These are phyloP conservation scores for Echinosophora koreensis DNA, from an alignment of 306 rosid genomes.

Conservation along the genomic window DNA sequence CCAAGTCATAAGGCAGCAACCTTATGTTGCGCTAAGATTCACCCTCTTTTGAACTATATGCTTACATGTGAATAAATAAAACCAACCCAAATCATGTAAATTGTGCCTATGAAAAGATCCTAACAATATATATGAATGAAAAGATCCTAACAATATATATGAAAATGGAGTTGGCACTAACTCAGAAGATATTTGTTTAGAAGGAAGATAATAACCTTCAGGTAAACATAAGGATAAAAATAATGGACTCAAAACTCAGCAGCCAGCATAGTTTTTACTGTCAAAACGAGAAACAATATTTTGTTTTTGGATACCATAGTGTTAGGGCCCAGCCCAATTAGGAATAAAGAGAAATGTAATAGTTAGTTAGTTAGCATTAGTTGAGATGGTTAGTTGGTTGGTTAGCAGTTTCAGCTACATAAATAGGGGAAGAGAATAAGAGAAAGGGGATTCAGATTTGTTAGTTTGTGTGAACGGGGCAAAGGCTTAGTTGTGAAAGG, in stretches of 20 bases:
- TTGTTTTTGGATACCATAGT: slow-evolving; percentile 27
- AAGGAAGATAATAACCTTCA: slow-evolving; percentile 5
- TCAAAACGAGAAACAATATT: slow-evolving; percentile 36
- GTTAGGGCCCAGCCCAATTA: no score
- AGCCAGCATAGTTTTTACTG: slow-evolving; percentile 31
- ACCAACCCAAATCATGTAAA: slow-evolving; percentile 23
- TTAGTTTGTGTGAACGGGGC: no score
- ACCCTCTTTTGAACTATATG: slow-evolving; percentile 3
- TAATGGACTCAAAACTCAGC: slow-evolving; percentile 20
- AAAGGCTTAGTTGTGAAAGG: no score
- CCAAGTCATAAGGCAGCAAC: no score
- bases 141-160: slow-evolving; percentile 18
- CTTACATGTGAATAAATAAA: slow-evolving; percentile 9
- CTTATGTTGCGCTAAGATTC: no score
- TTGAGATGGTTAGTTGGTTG: no score
- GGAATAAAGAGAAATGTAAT: no score
- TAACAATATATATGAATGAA: slow-evolving; percentile 10
- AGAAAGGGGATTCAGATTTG: no score
- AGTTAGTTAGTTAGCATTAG: no score
- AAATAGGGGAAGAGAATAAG: no score
- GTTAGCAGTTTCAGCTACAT: no score
- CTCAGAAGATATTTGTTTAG: neutral
- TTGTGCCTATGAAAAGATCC: slow-evolving; percentile 1
- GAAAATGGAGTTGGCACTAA: neutral
- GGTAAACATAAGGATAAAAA: slow-evolving; percentile 23